Evolutionary conservation across 495 filamentous ascomycete genomes (phyloP), one percentile per base, ranked within the genome.

Genomic region (Xylaria intraflava): DNA sequence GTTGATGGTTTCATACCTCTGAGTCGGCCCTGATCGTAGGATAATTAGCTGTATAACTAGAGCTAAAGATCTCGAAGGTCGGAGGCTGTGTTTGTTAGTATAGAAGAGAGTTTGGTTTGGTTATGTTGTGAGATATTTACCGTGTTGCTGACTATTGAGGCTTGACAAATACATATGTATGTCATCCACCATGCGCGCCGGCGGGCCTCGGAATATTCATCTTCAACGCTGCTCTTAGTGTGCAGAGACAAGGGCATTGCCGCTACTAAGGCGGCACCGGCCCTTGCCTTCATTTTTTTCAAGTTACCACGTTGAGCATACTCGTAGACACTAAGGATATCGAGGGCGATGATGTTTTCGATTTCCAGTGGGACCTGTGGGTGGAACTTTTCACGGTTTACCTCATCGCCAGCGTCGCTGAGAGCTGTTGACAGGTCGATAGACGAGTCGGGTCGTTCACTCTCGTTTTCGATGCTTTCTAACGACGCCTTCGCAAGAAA

Each of bases 181-280:
- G 79, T 83, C 80, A 83, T 82, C 81, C 81, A 84, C 81, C 81
- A 84, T 41, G 75, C 72, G 57, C 80, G 72, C 29, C 77, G 68
- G 58, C 74, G 73, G 42, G 78, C 78, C 58, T 84, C 81, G 3
- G 72, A 52, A 49, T 65, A 74, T 40, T 69, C 72, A 38, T 75
- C 74, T 55, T 79, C 71, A 20, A 74, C 71, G 6, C 74, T 69
- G n/a, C 62, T 67, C 30, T 68, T 62, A 1, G 66, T 62, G 67
- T 83, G 77, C 8, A 84, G 70, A 22, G 66, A 72, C 53, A 80
- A 69, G 42, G 77, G 73, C 62, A 80, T 66, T 17, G 80, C 80
- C 44, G 78, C 66, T 16, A 75, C 71, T 53, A 83, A 62, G 17
- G 81, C 80, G 51, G 82, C 79, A 11, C 78, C 73, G 1, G 79